A percentile compares a stretch with the other conserved stretches of the same genome.
Conservation (phyloP, 1,284 basidiomycete species). For the Apiotrichum gamsii region DNA sequence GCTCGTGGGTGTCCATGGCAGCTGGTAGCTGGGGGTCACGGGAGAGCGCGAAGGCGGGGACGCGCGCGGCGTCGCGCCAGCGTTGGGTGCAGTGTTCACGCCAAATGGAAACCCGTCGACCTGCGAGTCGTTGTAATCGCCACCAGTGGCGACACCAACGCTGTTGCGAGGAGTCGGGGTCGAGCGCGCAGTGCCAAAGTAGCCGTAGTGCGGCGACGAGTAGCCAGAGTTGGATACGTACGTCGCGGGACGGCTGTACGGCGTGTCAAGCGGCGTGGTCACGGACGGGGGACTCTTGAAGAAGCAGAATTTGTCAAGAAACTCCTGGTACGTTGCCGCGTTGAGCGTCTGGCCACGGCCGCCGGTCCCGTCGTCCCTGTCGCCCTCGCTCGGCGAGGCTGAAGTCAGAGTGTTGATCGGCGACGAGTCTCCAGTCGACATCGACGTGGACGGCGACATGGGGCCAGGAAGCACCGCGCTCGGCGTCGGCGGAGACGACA, state of each 20-base stretch:
- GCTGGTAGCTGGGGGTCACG: background rate
- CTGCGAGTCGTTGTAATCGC: background rate
- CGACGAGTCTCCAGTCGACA: slow-evolving; percentile 41
- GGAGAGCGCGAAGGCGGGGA: slow-evolving; percentile 3
- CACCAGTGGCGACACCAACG: background rate
- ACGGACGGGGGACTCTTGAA: slow-evolving; percentile 38
- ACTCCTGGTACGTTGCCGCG: slow-evolving; percentile 35
- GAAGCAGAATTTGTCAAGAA: slow-evolving; percentile 47
- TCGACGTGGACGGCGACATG: slow-evolving; percentile 27
- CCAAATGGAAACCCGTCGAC: slow-evolving; percentile 1
- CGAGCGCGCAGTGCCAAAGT: slow-evolving; percentile 1
- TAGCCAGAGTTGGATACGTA: slow-evolving; percentile 10
- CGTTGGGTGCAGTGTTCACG: too few species aligned
- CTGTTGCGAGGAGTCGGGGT: slow-evolving; percentile 1
- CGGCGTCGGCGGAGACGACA: slow-evolving; percentile 43
- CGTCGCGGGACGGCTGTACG: background rate
- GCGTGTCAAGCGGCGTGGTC: slow-evolving; percentile 3
- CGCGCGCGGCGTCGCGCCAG: slow-evolving; percentile 4
- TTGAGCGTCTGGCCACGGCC: slow-evolving; percentile 23
- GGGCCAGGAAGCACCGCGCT: slow-evolving; percentile 16
- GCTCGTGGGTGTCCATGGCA: background rate
- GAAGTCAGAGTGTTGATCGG: slow-evolving; percentile 27
- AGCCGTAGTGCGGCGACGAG: slow-evolving; percentile 22
- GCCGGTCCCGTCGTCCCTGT: slow-evolving; percentile 22
- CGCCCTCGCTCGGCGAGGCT: slow-evolving; percentile 22